Evolutionary conservation across 345 rosid species (phyloP), one percentile per base, ranked within the genome.

Genomic region (Camelina laxa): DNA sequence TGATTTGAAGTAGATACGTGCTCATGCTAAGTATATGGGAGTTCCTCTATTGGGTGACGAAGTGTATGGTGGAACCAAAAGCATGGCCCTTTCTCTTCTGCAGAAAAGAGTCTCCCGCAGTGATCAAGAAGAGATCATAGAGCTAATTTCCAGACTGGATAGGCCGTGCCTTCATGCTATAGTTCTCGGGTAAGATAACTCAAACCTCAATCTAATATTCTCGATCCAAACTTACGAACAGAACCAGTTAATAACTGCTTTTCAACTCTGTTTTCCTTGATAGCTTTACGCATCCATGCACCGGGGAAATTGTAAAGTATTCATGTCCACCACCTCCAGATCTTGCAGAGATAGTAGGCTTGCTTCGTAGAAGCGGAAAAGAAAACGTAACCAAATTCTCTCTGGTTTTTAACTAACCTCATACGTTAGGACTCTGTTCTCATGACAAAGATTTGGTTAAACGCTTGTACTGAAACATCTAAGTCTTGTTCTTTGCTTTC

Each of bases 101-200:
- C 90, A 80, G 72, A 83, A 85, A 15, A 82, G 82, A 82, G 84
- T 78, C 56, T 73, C 83, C 14, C 74, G 84, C 6, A 82, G 77
- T 79, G 60, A 16, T 65, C 86, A 80, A 19, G 78, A 70, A 51
- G 72, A 82, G 67, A 85, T 89, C 69, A 16, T 84, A 12, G 77
- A 69, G 42, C 54, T 88, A 70, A 72, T 92, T 53, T 88, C 97
- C 10, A 77, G 60, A 81, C 65, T 95, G 67, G 92, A 92, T 60
- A 87, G 99, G 78, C 99, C 99, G 59, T 92, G 88, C 70, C 97
- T 92, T 63, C 99, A 95, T 83, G 98, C 96, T 59, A 36, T 88
- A 60, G 87, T 88, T 73, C 91, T 95, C 56, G 94, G 94, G 98
- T 95, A 45, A 82, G 87, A 75, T 7, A 54, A 60, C 75, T 73